A percentile compares a stretch with the other conserved stretches of the same genome.
Conservation (phyloP, 805 yeast genomes). For the Saccharomycopsis javanensis region DNA sequence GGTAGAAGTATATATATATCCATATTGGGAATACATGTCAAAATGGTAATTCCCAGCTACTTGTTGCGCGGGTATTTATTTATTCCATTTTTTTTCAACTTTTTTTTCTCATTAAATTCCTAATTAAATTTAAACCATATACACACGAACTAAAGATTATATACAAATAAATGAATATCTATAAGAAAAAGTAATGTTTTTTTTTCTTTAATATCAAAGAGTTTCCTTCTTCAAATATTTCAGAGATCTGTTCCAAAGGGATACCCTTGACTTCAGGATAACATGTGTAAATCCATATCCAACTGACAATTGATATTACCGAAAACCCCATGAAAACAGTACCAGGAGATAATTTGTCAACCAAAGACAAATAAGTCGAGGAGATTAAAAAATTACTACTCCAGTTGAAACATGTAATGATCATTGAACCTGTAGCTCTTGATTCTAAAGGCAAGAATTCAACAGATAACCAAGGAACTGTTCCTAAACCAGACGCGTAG, state of each 20-base stretch:
- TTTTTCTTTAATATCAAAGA: background rate
- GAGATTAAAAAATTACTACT: slow-evolving; percentile 31
- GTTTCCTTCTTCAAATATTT: slow-evolving; percentile 30
- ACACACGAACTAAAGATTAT: background rate
- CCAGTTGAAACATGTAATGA: slow-evolving; percentile 37
- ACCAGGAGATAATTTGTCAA: slow-evolving; percentile 25
- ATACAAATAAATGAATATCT: background rate
- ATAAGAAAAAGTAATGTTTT: background rate
- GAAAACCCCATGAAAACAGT: slow-evolving; percentile 30
- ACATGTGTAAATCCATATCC: slow-evolving; percentile 32
- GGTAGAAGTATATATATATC: too few relatives aligned
- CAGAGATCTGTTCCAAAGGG: slow-evolving; percentile 34
- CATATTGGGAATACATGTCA: background rate
- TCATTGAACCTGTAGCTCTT: slow-evolving; percentile 34
- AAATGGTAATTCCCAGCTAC: background rate
- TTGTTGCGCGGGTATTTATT: background rate
- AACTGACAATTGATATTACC: slow-evolving; percentile 26
- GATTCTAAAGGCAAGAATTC: slow-evolving; percentile 35
- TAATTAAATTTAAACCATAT: background rate
- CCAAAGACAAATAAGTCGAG: slow-evolving; percentile 28
- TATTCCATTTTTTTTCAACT: background rate
- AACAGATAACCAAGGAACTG: slow-evolving; percentile 37
- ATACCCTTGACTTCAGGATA: slow-evolving; percentile 39
- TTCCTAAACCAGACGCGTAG: slow-evolving; percentile 36
- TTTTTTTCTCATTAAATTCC: background rate